Evolutionary conservation across 768 basidiomycete species (phyloP), one percentile per base, ranked within the genome.

Genomic region (Pisolithus orientalis): DNA sequence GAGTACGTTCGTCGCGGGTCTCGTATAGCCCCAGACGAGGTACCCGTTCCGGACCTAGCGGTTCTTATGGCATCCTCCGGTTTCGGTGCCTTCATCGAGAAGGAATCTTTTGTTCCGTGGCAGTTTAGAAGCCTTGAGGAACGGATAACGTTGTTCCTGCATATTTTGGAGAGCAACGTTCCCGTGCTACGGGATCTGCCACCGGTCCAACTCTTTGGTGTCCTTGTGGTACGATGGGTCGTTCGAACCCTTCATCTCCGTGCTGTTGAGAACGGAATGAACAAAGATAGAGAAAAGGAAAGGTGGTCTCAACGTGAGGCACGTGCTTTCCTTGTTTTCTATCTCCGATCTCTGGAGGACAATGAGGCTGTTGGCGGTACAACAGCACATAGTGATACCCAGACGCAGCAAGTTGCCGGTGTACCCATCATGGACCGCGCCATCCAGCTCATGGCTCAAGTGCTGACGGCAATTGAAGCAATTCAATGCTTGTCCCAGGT

Each of bases 1-100:
- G 87, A 90, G 56, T 84, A 88, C 55, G 62, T 87, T 43, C 80
- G 89, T 37, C 81, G 85, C 13, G 89, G 88, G 16, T 78, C 80
- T 2, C 75, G 85, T 47, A 72, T 90, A 55, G 78, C 78, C 5
- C 59, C 76, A 14, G 86, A 89, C 58, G 70, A 72, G 14, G 73
- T 88, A n/a, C 52, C 46, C 0, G 80, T 88, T 4, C 72, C 70
- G 16, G 60, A 78, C 10, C 59, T 90, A 13, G 53, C 68, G 39
- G 71, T 75, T 10, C 64, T 88, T 16, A 65, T 86, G 17, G 66
- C 70, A 11, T 68, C 70, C 16, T 58, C 70, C 11, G 63, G 66
- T 16, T 71, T 69, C 39, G 47, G 59, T 24, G 61, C 54, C 53
- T 25, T 34, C 28, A 29, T 62, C 7, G 54, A 59, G 32, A 27